Percentiles rank a stretch among this genome's conserved stretches.
These are phyloP conservation scores for Lachancea nothofagi DNA, from an alignment of 805 yeast species.

Conservation along the genomic window DNA sequence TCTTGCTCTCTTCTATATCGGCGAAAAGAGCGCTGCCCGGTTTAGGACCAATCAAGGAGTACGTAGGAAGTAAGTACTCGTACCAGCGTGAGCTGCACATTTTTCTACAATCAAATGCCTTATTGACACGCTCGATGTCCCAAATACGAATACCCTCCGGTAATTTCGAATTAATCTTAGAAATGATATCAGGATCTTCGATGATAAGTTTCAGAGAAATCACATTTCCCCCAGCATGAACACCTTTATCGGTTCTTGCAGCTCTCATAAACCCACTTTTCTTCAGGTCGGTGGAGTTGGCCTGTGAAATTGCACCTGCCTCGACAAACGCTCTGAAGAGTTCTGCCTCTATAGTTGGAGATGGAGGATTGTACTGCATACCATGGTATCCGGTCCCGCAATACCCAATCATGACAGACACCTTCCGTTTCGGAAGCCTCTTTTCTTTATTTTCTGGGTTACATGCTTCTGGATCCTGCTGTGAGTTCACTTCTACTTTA, in stretches of 20 bases:
- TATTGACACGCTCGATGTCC: conserved; percentile 87
- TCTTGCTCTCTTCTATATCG: conserved; percentile 49
- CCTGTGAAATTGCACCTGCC: conserved; percentile 84
- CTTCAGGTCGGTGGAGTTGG: conserved; percentile 82
- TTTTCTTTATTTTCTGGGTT: conserved; percentile 51
- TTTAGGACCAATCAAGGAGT: conserved; percentile 85
- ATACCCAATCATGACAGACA: conserved; percentile 86
- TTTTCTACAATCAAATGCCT: conserved; percentile 89
- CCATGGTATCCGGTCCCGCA: conserved; percentile 97
- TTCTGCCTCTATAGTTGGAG: conserved; percentile 86
- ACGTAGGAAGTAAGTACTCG: conserved; percentile 90
- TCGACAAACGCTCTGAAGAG: conserved; percentile 73
- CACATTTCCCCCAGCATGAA: conserved; percentile 95
- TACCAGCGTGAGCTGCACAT: conserved; percentile 94
- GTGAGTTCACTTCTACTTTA: conserved; percentile 18
- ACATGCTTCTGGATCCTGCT: conserved; percentile 52
- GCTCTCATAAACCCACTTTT: conserved; percentile 84
- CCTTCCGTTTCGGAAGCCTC: conserved; percentile 80
- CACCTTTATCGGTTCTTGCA: conserved; percentile 91
- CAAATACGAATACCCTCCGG: conserved; percentile 89
- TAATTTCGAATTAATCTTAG: conserved; percentile 63
- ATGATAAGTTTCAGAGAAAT: conserved; percentile 76
- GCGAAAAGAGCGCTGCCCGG: conserved; percentile 63
- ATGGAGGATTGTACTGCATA: conserved; percentile 88
- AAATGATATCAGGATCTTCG: conserved; percentile 64